Base-by-base conservation (phyloP, 495 filamentous ascomycete genomes). In the Astrocystis sublimbata region DNA sequence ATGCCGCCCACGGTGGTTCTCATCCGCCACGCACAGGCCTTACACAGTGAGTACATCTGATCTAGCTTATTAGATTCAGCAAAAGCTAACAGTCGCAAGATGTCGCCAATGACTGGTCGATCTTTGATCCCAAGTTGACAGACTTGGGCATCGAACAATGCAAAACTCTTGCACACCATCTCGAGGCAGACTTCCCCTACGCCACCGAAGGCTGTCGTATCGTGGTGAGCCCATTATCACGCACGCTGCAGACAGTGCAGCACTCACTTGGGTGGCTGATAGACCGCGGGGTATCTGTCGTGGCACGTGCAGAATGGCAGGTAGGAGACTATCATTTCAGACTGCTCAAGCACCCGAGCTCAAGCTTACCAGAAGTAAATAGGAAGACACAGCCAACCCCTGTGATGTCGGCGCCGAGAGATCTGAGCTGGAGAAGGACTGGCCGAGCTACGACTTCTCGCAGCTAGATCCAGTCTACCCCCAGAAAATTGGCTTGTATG, bases 311-410 rank as follows among this genome's bases (percentile, higher is more conserved):
- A 0, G 79, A 81, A 55, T 81, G 78, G 78, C 78, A 81, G 73
- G 78, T 79, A 68, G 28, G 42, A 47, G 31, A 35, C 23, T 33
- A 33, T 41, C 60, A 21, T 46, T 46, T 49, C 47, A 53, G 60
- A 63, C n/a, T 31, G 12, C 40, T 30, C 1, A 31, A 26, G 7
- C 15, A 19, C 41, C n/a, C n/a, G n/a, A 58, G n/a, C 6, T 24
- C 10, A 9, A 19, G 17, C 23, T 49, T 15, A 46, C 19, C 26
- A 13, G 12, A 58, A 50, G 26, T 4, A 21, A 33, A 58, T 68
- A 76, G 78, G 82, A 85, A 71, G 83, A 77, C 56, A 76, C 75
- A n/a, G 73, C 68, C 61, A 81, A 81, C 53, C 82, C 82, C 26
- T 85, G 81, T 68, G 82, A 83, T 57, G 76, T 76, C 38, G 81